Evolutionary conservation across 305 asterid genomes (phyloP).

Genomic region (Ilex paraguariensis): DNA sequence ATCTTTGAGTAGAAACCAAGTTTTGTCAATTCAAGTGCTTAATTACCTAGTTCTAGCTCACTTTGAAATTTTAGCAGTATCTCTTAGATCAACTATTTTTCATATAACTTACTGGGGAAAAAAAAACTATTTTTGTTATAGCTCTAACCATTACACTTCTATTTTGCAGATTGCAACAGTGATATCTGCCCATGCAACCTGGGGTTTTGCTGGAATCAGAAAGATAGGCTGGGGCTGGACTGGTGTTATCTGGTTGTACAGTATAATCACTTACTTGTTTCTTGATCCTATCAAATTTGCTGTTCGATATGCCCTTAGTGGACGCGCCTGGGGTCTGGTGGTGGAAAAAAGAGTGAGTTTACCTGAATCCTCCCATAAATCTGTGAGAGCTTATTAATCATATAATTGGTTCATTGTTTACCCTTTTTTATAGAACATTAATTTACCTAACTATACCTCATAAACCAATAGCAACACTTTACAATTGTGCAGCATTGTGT

Average conservation of each 20-base stretch:
- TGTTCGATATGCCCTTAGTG: neutral
- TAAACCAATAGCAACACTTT: neutral
- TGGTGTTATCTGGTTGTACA: conserved; percentile 41
- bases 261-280: neutral
- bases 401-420: too few species aligned
- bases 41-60: too few species aligned
- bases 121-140: too few species aligned
- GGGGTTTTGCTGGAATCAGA: conserved; percentile 35
- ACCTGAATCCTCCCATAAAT: too few species aligned
- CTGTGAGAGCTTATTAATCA: too few species aligned
- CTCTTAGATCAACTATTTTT: too few species aligned
- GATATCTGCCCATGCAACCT: conserved; percentile 34
- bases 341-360: neutral
- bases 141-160: too few species aligned
- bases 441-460: too few species aligned
- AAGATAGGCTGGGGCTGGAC: conserved; percentile 55
- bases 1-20: too few species aligned
- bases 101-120: too few species aligned
- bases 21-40: too few species aligned
- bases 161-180: conserved; percentile 44
- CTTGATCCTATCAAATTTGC: neutral
- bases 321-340: neutral
- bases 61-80: too few species aligned
- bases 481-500: neutral
- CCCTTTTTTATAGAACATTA: neutral